Percentiles rank a stretch among this genome's conserved stretches.
Conservation (phyloP, 768 basidiomycete species). For the Clitopilus passeckerianus region DNA sequence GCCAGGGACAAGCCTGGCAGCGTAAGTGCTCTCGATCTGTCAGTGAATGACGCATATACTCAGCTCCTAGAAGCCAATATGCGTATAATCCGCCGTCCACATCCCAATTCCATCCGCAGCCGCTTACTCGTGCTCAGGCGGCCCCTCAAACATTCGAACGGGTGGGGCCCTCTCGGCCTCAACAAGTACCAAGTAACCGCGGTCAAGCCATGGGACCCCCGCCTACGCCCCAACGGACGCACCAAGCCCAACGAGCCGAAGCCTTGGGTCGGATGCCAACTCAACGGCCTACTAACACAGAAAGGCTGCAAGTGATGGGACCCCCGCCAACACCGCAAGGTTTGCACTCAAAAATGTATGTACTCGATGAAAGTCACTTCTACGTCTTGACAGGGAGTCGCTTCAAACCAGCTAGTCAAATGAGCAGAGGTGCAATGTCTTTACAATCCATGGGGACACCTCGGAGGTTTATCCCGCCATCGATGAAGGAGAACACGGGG, state of each 20-base stretch:
- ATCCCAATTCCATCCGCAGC: conserved; percentile 32
- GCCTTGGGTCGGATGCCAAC: neutral
- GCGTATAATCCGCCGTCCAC: conserved; percentile 52
- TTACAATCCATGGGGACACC: conserved; percentile 8
- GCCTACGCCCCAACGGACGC: neutral
- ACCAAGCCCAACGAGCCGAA: conserved; percentile 7
- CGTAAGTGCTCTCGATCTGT: conserved; percentile 20
- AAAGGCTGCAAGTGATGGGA: conserved; percentile 4
- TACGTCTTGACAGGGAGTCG: conserved; percentile 5
- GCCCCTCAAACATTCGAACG: conserved; percentile 34
- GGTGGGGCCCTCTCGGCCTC: conserved; percentile 18
- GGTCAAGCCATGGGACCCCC: conserved; percentile 5
- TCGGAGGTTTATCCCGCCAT: conserved; percentile 16
- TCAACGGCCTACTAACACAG: neutral
- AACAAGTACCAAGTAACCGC: conserved; percentile 12
- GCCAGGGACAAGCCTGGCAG: conserved; percentile 26
- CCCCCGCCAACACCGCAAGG: conserved; percentile 13
- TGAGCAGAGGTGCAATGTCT: neutral
- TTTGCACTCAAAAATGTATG: neutral
- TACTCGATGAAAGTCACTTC: neutral
- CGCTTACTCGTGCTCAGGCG: conserved; percentile 37
- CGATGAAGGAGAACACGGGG: conserved; percentile 20
- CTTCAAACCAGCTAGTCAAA: conserved; percentile 16
- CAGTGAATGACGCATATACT: conserved; percentile 14
- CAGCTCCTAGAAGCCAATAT: conserved; percentile 47